A percentile compares a stretch with the other conserved stretches of the same genome.
Evolutionary conservation across 352 stramenopile species (phyloP).

Genomic region (Globisporangium radiosum): DNA sequence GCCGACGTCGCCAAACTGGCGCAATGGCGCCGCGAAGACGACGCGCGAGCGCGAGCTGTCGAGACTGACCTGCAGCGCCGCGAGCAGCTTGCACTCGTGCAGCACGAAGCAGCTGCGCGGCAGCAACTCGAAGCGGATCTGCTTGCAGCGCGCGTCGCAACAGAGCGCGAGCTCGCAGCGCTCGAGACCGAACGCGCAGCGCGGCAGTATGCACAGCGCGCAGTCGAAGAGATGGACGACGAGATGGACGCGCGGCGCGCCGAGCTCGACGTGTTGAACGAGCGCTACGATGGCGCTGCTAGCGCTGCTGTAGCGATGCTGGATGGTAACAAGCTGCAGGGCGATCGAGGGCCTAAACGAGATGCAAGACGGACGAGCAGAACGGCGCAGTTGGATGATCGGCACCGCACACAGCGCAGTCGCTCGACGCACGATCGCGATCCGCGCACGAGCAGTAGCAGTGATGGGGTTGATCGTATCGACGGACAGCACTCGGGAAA

Average conservation of each 20-base stretch:
- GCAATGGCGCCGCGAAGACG: conserved; percentile 66
- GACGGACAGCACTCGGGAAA: no score
- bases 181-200: conserved; percentile 26
- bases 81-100: conserved; percentile 36
- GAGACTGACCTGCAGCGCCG: conserved; percentile 27
- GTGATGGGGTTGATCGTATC: no score
- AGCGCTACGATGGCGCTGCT: background rate
- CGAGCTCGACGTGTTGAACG: conserved; percentile 5
- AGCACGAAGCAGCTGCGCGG: conserved; percentile 48
- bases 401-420: no score
- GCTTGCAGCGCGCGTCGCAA: conserved; percentile 25
- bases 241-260: conserved; percentile 16
- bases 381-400: background rate
- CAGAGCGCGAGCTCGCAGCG: conserved; percentile 41
- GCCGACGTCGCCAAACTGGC: conserved; percentile 64
- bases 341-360: no score
- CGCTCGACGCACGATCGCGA: no score
- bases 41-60: conserved; percentile 27
- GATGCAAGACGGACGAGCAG: no score
- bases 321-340: no score
- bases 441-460: no score
- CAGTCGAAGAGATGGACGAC: conserved; percentile 21
- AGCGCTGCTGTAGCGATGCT: no score
- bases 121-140: conserved; percentile 47
- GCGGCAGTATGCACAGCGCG: conserved; percentile 23